Conservation (phyloP, 2,329 filamentous ascomycete genomes). For the Calonectria hawksworthii region DNA sequence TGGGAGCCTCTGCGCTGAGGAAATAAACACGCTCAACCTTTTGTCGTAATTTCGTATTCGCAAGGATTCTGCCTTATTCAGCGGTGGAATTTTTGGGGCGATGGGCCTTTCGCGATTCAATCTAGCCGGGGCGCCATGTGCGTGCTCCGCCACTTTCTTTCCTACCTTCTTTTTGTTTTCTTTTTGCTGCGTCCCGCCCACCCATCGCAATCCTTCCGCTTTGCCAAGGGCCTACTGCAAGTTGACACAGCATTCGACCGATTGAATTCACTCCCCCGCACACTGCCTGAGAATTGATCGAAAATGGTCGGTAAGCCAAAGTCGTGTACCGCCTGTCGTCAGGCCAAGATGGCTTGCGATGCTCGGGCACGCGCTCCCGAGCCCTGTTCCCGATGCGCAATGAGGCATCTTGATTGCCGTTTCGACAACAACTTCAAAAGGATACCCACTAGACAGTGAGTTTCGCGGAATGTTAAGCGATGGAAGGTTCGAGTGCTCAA, state of each 20-base stretch:
- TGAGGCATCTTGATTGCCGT: not conserved
- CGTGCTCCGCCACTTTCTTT: not conserved
- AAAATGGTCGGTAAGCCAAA: not conserved
- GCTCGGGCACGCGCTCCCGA: conserved; percentile 29
- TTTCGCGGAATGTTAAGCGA: not conserved
- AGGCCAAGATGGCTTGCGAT: not conserved
- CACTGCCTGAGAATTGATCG: not conserved
- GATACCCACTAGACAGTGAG: not conserved
- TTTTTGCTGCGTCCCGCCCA: not conserved
- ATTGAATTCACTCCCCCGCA: too few relatives aligned
- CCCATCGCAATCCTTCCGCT: not conserved
- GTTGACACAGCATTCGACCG: too few relatives aligned
- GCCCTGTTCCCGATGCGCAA: not conserved
- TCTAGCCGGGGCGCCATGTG: not conserved
- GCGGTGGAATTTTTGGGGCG: not conserved
- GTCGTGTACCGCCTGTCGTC: not conserved
- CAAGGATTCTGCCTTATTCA: not conserved
- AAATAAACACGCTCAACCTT: too few relatives aligned
- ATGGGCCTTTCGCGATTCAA: too few relatives aligned
- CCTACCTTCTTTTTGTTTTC: not conserved
- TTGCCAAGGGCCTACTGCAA: not conserved
- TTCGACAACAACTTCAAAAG: not conserved
- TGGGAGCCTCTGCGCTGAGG: too few relatives aligned
- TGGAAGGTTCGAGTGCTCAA: too few relatives aligned
- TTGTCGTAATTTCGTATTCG: not conserved